Conservation (phyloP, 345 rosid genomes). For the Trapa bicornis region DNA sequence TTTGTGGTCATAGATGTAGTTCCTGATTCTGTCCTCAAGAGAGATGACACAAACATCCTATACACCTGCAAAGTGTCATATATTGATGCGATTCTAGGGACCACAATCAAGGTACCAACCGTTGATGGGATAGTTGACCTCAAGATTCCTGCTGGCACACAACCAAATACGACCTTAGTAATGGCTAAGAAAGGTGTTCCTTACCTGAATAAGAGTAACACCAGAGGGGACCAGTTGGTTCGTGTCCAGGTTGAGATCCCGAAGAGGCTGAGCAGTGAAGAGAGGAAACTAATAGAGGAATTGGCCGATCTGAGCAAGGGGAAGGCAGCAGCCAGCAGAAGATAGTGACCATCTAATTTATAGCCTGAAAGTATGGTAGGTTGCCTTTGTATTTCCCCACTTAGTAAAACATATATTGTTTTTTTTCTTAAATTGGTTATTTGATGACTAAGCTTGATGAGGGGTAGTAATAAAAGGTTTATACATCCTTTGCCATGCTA, state of each 20-base stretch:
- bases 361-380: not conserved
- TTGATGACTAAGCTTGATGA: not conserved
- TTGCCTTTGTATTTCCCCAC: not conserved
- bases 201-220: conserved; percentile 66
- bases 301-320: conserved; percentile 82
- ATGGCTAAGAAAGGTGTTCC: conserved; percentile 98
- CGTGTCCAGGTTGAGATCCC: conserved; percentile 98
- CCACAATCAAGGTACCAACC: conserved; percentile 72
- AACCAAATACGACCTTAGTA: conserved; percentile 81
- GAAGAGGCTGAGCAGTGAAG: conserved; percentile 73
- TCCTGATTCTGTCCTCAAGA: conserved; percentile 72
- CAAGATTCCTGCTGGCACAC: conserved; percentile 90
- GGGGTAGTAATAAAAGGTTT: not conserved
- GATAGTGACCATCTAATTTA: conserved; percentile 22
- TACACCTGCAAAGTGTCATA: conserved; percentile 86
- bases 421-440: not conserved
- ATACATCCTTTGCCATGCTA: not conserved
- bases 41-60: conserved; percentile 73
- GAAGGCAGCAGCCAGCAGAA: conserved; percentile 60
- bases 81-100: conserved; percentile 83
- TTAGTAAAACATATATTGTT: not conserved
- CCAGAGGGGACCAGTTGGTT: conserved; percentile 94
- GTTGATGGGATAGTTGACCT: conserved; percentile 93
- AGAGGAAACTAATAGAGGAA: conserved; percentile 76
- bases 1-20: conserved; percentile 73